A percentile compares a stretch with the other conserved stretches of the same genome.
Evolutionary conservation across 495 filamentous ascomycete genomes (phyloP).

Genomic region (Aspergillus kassunensis): DNA sequence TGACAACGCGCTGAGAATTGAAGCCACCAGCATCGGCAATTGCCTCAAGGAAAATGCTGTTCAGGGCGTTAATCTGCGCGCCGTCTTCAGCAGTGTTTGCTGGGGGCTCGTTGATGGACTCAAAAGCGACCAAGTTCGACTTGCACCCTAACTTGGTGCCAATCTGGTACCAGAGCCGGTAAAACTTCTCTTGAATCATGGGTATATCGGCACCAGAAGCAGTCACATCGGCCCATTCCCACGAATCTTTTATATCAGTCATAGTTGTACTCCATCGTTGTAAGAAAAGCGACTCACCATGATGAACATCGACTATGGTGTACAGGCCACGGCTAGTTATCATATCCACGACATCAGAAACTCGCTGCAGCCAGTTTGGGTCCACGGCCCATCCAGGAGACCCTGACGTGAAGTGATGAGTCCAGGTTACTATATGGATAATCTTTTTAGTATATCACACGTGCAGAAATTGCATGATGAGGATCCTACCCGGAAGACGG

Average conservation of each 20-base stretch:
- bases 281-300: constrained; percentile 28
- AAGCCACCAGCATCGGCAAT: constrained; percentile 53
- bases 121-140: constrained; percentile 52
- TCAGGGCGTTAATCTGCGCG: constrained; percentile 50
- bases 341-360: constrained; percentile 56
- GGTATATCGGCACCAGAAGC: constrained; percentile 43
- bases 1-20: constrained; percentile 55
- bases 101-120: constrained; percentile 58
- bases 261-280: neutral
- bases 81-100: constrained; percentile 49
- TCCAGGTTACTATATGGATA: constrained; percentile 59
- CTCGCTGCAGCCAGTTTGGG: constrained; percentile 53
- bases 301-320: constrained; percentile 56
- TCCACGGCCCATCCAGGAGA: constrained; percentile 54
- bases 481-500: constrained; percentile 48
- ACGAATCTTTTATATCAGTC: constrained; percentile 36
- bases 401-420: constrained; percentile 49
- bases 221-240: constrained; percentile 57
- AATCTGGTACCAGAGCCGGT: constrained; percentile 57
- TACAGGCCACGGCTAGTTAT: constrained; percentile 48
- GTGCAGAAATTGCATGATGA: too few relatives aligned
- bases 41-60: constrained; percentile 54
- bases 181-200: constrained; percentile 54
- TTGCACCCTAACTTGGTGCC: constrained; percentile 53
- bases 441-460: too few relatives aligned